Evolutionary conservation across 23 red algal genomes (phyloP), one percentile per base, ranked within the genome.

Genomic region (Chondrus crispus): DNA sequence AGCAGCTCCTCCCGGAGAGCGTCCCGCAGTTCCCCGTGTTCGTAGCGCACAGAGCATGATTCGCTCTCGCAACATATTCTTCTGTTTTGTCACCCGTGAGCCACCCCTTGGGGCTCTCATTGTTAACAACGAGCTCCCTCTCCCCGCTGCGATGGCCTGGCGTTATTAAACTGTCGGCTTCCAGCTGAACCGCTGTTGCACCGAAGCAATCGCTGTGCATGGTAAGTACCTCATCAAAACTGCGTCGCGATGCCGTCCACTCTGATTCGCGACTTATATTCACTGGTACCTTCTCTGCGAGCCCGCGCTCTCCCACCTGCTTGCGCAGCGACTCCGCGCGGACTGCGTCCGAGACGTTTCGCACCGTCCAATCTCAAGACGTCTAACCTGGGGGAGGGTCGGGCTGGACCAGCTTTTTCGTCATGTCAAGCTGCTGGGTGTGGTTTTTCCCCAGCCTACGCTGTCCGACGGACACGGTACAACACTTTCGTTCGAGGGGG

Each of bases 201-300:
- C 97, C 97, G 64, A 99, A 99, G 71, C 96, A 94, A 70, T 99
- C 97, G 68, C 93, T 85, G 36, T 58, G 68, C 97, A 99, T 99
- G 0, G 94, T 99, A 71, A 96, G 97, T 22, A 99, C 37, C 11
- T 70, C 94, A 4, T 86, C 43, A 36, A 58, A 53, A 13, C 48
- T 88, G 2, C 58, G 47, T 16, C 41, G 45, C 63, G 96, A 60
- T n/a, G 45, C 54, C 16, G 44, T 24, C 9, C 44, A 30, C 54
- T 96, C 22, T 76, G 95, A 63, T 14, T 94, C 87, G 30, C 85
- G 72, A 3, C 49, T 46, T 2, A 69, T 91, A 73, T 99, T 96
- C 37, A 99, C 80, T 46, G 47, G 62, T 28, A 98, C 60, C 11
- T 80, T 24, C 33, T 95, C 62, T n/a, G 42, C 30, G n/a, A 87